Percentiles rank a stretch among this genome's conserved stretches.
These are phyloP conservation scores for Esteya vermicola DNA, from an alignment of 2,329 filamentous ascomycete species.

Conservation along the genomic window DNA sequence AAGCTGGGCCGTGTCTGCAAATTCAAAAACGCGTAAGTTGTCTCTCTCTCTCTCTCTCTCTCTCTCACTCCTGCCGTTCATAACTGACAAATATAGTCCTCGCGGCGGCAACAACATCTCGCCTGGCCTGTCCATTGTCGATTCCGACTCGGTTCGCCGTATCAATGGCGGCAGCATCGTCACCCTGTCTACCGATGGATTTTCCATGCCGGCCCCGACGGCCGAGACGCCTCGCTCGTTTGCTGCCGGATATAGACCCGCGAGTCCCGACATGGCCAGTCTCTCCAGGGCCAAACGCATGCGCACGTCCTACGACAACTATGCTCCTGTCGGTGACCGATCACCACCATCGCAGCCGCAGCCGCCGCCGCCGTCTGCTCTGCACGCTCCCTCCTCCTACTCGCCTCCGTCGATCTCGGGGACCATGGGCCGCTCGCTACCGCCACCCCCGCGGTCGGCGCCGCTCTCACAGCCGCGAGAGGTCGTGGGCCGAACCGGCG, in stretches of 20 bases:
- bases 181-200: no score
- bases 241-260: constrained; percentile 20
- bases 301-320: constrained; percentile 32
- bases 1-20: constrained; percentile 79
- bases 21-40: constrained; percentile 70
- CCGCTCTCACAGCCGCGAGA: not conserved
- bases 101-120: constrained; percentile 44
- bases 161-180: constrained; percentile 14
- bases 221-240: constrained; percentile 23
- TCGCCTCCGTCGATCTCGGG: not conserved
- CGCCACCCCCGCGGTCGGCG: constrained; percentile 10
- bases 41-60: not conserved
- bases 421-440: constrained; percentile 12
- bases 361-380: no score
- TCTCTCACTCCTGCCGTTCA: constrained; percentile 1
- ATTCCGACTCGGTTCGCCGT: constrained; percentile 30
- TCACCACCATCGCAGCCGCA: no score
- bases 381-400: no score
- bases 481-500: constrained; percentile 1
- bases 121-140: constrained; percentile 35
- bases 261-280: constrained; percentile 14
- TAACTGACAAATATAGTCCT: constrained; percentile 24
- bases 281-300: constrained; percentile 30
- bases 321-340: constrained; percentile 17
- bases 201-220: not conserved